Conservation (phyloP, 345 rosid genomes). For the Rhizophora mangle region DNA sequence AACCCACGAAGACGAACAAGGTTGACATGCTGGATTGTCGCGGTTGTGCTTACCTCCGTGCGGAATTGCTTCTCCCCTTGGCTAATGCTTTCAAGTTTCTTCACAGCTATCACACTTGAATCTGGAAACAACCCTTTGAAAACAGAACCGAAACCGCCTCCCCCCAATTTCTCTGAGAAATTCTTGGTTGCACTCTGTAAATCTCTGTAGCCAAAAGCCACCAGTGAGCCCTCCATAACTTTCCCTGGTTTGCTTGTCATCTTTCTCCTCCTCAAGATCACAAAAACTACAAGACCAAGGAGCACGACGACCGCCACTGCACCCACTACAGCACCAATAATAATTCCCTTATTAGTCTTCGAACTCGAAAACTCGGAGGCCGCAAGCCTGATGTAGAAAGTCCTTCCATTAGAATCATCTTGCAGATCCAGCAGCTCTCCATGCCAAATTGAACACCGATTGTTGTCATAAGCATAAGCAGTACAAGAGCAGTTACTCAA, state of each 20-base stretch:
- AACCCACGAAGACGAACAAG: constrained; percentile 82
- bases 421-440: constrained; percentile 45
- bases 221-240: constrained; percentile 56
- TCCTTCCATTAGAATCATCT: constrained; percentile 33
- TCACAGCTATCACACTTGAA: constrained; percentile 67
- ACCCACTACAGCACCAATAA: constrained; percentile 44
- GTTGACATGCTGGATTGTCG: constrained; percentile 74
- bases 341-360: constrained; percentile 28
- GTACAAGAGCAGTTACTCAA: constrained; percentile 53
- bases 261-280: constrained; percentile 33
- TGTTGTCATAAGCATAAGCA: constrained; percentile 52
- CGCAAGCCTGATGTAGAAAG: constrained; percentile 53
- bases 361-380: constrained; percentile 55
- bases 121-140: constrained; percentile 67
- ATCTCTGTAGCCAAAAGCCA: constrained; percentile 64
- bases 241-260: constrained; percentile 22
- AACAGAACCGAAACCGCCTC: constrained; percentile 89
- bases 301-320: constrained; percentile 27
- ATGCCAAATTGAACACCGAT: constrained; percentile 51
- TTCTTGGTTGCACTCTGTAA: constrained; percentile 65
- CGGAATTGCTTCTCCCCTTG: constrained; percentile 95
- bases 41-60: constrained; percentile 66
- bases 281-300: constrained; percentile 28
- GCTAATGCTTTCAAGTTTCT: constrained; percentile 67
- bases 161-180: constrained; percentile 73